Evolutionary conservation across 2,329 filamentous ascomycete species (phyloP).

Genomic region (Sarocladiaceae sp.): DNA sequence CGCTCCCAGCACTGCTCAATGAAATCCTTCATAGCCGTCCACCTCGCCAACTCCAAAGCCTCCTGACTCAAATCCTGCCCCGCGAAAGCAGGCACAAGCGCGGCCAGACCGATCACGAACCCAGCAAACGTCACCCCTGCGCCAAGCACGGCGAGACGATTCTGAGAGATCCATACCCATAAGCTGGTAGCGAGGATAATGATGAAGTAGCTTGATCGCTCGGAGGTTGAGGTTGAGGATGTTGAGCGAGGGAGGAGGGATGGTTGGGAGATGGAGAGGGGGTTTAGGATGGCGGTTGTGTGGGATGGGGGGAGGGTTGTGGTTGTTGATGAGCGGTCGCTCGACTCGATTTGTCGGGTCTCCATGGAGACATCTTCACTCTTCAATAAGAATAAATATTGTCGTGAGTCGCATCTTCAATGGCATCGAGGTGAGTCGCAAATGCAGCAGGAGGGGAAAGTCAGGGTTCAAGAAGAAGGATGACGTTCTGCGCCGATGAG

Average conservation of each 20-base stretch:
- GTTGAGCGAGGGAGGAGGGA: neutral
- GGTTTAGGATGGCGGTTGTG: no score
- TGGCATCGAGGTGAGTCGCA: no score
- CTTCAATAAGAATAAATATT: no score
- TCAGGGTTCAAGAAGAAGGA: no score
- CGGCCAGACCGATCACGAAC: neutral
- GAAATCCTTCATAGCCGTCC: neutral
- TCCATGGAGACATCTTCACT: no score
- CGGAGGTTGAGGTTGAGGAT: neutral
- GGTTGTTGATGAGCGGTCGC: no score
- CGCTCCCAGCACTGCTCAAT: constrained; percentile 1
- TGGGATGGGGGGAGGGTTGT: no score
- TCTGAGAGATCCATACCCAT: neutral
- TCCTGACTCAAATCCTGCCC: constrained; percentile 8
- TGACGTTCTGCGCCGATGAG: no score
- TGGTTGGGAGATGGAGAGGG: neutral
- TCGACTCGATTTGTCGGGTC: no score
- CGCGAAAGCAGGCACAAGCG: neutral
- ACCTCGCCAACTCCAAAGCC: neutral
- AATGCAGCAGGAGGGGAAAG: no score
- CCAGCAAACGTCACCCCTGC: neutral
- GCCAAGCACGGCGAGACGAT: neutral
- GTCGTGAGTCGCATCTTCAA: no score
- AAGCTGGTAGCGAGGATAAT: neutral
- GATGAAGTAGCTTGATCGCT: no score